Evolutionary conservation across 768 basidiomycete species (phyloP), one percentile per base, ranked within the genome.

Genomic region (Amanita polypyramis): DNA sequence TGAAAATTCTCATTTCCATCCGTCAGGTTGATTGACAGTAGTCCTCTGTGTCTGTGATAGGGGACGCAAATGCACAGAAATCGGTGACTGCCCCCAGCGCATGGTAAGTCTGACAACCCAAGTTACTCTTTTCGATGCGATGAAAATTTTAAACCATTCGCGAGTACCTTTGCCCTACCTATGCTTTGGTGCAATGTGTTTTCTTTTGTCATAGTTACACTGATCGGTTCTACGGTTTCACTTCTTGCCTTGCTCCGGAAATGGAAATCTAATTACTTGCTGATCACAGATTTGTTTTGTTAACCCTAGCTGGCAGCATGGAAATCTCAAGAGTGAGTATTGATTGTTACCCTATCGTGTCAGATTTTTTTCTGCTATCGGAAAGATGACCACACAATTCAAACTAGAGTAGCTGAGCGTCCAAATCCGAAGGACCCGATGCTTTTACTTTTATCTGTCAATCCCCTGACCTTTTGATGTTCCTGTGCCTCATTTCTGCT

Each of bases 331-430:
- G 8, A n/a, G 34, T 23, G 36, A 38, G 45, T 11, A 7, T 47
- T 38, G 15, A 23, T 39, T 41, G 38, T 39, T 43, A 38, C 52
- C 38, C 51, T 58, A 11, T 30, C n/a, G 9, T 19, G 23, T 29
- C 27, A 21, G 45, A 32, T 4, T 7, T 38, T 10, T 19, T 21
- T n/a, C 37, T n/a, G 27, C 46, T 32, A 9, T 14, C 14, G 11
- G 15, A 41, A 49, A 56, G 80, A 84, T 82, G 82, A 86, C 69
- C 53, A 65, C 60, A 70, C 66, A 69, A 78, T 64, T 84, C 85
- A 89, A 89, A 89, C 85, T 89, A 89, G 85, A 88, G 85, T 89
- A 80, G 87, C 74, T 88, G 85, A 89, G 85, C 65, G 79, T 72
- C 65, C 51, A 52, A 53, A 79, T 72, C 65, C 51, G 52, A 53